Conservation (phyloP, 2,329 filamentous ascomycete species). For the Phialocephala subalpina region DNA sequence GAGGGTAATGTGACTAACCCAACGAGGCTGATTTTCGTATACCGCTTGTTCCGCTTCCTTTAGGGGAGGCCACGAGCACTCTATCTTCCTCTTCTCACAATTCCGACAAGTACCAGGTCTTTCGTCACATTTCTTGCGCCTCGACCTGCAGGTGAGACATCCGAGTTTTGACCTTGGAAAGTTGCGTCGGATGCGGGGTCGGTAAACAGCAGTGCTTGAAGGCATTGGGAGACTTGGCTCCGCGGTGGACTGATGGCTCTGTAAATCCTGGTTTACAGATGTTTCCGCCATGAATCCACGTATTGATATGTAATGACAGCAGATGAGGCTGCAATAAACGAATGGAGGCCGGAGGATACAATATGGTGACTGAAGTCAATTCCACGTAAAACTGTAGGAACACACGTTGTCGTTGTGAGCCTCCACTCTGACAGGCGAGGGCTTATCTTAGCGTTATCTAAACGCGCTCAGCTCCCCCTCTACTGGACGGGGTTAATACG, state of each 20-base stretch:
- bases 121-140: conserved; percentile 24
- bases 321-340: background rate
- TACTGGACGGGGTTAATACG: background rate
- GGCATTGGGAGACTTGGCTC: background rate
- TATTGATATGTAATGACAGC: background rate
- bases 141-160: conserved; percentile 16
- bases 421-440: background rate
- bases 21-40: background rate
- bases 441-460: conserved; percentile 23
- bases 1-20: background rate
- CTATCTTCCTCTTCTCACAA: conserved; percentile 16
- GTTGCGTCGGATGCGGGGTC: conserved; percentile 19
- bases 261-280: background rate
- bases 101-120: conserved; percentile 5
- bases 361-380: background rate
- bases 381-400: background rate
- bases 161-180: conserved; percentile 20
- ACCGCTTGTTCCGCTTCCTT: background rate
- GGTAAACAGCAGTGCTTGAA: background rate
- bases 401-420: background rate
- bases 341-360: no score
- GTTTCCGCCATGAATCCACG: background rate
- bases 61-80: conserved; percentile 15
- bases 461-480: conserved; percentile 11
- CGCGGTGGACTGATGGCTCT: background rate